Base-by-base conservation (phyloP, 352 stramenopile genomes). In the Pythium guiyangense region DNA sequence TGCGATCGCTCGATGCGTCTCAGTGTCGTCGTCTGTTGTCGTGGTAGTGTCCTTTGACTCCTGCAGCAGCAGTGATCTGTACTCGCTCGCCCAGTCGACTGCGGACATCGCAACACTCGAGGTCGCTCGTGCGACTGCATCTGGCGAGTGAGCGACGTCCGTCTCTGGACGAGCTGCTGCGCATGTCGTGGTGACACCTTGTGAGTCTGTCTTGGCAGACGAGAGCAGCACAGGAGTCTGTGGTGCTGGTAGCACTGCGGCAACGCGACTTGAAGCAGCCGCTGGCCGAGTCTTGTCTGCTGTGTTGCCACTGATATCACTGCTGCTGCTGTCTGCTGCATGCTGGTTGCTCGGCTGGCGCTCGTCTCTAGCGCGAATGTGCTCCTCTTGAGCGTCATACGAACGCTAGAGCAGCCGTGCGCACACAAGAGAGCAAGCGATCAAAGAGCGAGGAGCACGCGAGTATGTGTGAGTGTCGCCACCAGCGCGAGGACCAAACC, bases 1-100 rank as follows among this genome's bases (percentile, higher is more conserved):
- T n/a, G 64, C 39, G 9, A 72, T 50, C 9, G 72, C 70, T 12
- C 39, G 15, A n/a, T n/a, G n/a, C n/a, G n/a, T n/a, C n/a, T n/a
- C n/a, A n/a, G n/a, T n/a, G n/a, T n/a, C n/a, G n/a, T n/a, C n/a
- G n/a, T n/a, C n/a, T 20, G 39, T 15, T 25, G 39, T 20, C n/a
- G 34, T 12, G 34, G 10, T 5, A 49, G 14, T 15, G 10, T 26
- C 18, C 6, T 44, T 22, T 0, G 2, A 15, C 29, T 25, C 14
- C 22, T 29, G 12, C n/a, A 8, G 14, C 29, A 52, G 29, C 3
- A 59, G 17, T 3, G 15, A 26, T 8, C 50, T 35, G 4, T 54
- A 52, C 26, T 69, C 63, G 18, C 48, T 12, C 15, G 11, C 50
- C 44, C 52, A 62, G 26, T 63, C 25, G 18, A 42, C 31, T 2